phyloP scores from a whole-genome alignment of 2,329 filamentous ascomycete genomes.

The Aspergillus quadricinctus region DNA sequence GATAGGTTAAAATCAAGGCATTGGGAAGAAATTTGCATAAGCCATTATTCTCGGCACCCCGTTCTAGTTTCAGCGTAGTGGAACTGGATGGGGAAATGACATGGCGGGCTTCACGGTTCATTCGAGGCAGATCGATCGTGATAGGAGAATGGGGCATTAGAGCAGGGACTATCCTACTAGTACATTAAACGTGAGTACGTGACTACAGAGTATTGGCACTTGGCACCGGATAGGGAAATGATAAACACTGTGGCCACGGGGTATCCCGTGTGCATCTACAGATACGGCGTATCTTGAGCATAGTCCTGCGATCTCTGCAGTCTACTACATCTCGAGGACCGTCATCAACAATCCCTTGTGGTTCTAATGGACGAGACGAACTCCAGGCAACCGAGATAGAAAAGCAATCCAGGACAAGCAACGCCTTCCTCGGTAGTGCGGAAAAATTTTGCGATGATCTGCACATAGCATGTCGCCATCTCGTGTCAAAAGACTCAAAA shows the following conservation, averaged over 20 bases:
- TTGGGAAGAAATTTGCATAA: background rate
- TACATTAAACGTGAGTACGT: too few species aligned
- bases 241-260: background rate
- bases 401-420: background rate
- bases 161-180: background rate
- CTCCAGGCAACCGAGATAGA: background rate
- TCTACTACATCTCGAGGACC: background rate
- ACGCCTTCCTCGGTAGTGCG: background rate
- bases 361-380: background rate
- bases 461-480: background rate
- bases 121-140: conserved; percentile 1
- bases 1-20: background rate
- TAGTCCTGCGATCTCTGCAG: too few species aligned
- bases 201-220: background rate
- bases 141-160: background rate
- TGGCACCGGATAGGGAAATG: too few species aligned
- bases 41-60: too few species aligned
- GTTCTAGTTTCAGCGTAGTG: too few species aligned
- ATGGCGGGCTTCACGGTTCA: background rate
- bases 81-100: too few species aligned
- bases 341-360: background rate
- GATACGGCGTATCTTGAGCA: too few species aligned
- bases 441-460: background rate
- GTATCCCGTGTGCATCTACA: background rate
- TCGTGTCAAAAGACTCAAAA: background rate